phyloP scores from a whole-genome alignment of 2,329 filamentous ascomycete species.

The Lachnellula arida region DNA sequence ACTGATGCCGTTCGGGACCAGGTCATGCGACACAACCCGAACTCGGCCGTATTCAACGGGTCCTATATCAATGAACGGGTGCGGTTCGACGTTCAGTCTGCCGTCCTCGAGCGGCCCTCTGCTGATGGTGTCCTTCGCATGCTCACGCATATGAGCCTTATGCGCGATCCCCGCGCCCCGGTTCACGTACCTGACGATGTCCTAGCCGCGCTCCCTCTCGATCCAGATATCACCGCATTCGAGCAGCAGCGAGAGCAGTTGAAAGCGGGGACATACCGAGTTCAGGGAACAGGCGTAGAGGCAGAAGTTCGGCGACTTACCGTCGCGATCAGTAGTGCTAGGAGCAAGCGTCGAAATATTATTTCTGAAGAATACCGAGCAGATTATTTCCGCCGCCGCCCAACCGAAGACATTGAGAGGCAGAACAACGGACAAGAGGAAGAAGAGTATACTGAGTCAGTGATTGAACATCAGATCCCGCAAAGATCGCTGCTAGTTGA shows the following conservation, averaged over 20 bases:
- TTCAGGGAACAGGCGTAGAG: too few species aligned
- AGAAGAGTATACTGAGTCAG: slow-evolving; percentile 14
- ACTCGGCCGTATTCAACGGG: too few species aligned
- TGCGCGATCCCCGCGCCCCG: slow-evolving; percentile 10
- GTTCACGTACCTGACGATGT: slow-evolving; percentile 12
- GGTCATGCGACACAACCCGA: too few species aligned
- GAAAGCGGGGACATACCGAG: too few species aligned
- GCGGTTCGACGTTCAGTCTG: slow-evolving; percentile 15
- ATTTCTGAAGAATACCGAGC: slow-evolving; percentile 16
- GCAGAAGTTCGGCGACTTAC: slow-evolving; percentile 7
- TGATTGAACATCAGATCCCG: slow-evolving; percentile 17
- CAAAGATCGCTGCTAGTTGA: slow-evolving; percentile 12
- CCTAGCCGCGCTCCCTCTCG: neutral
- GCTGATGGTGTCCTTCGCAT: slow-evolving; percentile 10
- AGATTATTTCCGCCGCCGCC: slow-evolving; percentile 13
- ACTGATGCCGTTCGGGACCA: too few species aligned
- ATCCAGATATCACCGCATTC: too few species aligned
- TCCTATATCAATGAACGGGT: neutral
- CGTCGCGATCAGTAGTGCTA: slow-evolving; percentile 5
- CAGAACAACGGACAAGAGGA: slow-evolving; percentile 13
- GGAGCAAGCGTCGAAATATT: slow-evolving; percentile 10
- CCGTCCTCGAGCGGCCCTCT: slow-evolving; percentile 15
- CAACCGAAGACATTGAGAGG: slow-evolving; percentile 18
- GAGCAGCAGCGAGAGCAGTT: too few species aligned
- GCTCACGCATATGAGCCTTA: too few species aligned